A percentile compares a stretch with the other conserved stretches of the same genome.
These are phyloP conservation scores for Podaxis mareebaensis DNA, from an alignment of 768 basidiomycete genomes.

Conservation along the genomic window DNA sequence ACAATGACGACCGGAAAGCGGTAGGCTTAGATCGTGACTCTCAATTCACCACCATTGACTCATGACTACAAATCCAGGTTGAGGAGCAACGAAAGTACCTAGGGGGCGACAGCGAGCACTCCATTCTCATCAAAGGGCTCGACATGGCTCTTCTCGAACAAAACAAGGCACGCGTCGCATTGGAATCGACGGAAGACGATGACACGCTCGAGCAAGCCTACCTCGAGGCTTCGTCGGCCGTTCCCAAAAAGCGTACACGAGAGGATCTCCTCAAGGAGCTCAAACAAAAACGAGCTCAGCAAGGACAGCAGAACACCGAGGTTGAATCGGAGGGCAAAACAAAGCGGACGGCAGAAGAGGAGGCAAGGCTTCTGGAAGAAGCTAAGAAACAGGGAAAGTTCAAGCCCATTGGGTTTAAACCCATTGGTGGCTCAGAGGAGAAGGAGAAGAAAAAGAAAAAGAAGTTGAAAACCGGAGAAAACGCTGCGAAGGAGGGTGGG, in stretches of 20 bases:
- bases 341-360: constrained; percentile 27
- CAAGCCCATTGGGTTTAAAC: constrained; percentile 68
- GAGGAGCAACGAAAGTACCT: constrained; percentile 76
- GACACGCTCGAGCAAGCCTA: constrained; percentile 81
- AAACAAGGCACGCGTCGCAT: constrained; percentile 64
- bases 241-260: constrained; percentile 70
- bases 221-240: constrained; percentile 36
- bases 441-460: constrained; percentile 58
- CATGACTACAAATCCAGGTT: constrained; percentile 42
- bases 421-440: constrained; percentile 43
- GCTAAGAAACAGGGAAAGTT: constrained; percentile 54
- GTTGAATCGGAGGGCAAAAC: constrained; percentile 9
- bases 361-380: constrained; percentile 36
- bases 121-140: constrained; percentile 87
- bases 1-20: constrained; percentile 54
- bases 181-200: constrained; percentile 65
- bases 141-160: constrained; percentile 87
- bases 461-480: constrained; percentile 54
- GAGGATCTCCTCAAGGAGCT: constrained; percentile 74
- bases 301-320: constrained; percentile 25
- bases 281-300: constrained; percentile 58
- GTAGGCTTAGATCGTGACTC: constrained; percentile 39
- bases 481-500: constrained; percentile 22
- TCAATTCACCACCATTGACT: constrained; percentile 7
- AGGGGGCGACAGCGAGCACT: constrained; percentile 84